Percentiles rank a stretch among this genome's conserved stretches.
These are phyloP conservation scores for Aspergillus unguis DNA, from an alignment of 2,329 filamentous ascomycete species.

Conservation along the genomic window DNA sequence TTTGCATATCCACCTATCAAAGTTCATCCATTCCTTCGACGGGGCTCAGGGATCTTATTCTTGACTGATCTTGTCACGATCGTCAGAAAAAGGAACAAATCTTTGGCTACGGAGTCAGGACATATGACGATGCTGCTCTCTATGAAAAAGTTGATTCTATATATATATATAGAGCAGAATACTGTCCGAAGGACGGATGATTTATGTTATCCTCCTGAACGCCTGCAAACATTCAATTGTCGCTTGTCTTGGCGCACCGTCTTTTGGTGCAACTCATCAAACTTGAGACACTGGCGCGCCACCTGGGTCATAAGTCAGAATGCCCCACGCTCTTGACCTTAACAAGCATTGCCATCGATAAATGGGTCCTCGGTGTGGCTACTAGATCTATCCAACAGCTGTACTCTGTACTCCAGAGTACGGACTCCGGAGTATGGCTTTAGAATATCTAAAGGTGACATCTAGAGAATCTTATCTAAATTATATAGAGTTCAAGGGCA, in stretches of 20 bases:
- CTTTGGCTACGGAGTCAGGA: too few species aligned
- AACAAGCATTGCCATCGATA: background rate
- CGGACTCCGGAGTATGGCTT: background rate
- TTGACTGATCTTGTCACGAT: background rate
- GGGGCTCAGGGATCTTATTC: background rate
- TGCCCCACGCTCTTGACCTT: background rate
- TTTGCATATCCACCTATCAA: background rate
- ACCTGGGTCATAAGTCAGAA: background rate
- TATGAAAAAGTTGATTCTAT: too few species aligned
- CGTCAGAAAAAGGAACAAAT: too few species aligned
- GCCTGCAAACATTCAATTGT: background rate
- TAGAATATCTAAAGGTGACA: too few species aligned
- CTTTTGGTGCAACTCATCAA: conserved; percentile 3
- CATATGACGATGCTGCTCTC: too few species aligned
- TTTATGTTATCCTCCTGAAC: too few species aligned
- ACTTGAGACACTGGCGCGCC: conserved; percentile 8
- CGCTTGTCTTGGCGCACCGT: conserved; percentile 6
- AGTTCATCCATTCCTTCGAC: background rate
- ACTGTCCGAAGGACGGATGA: too few species aligned
- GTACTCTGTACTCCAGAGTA: background rate
- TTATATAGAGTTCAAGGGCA: too few species aligned
- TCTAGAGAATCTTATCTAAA: background rate
- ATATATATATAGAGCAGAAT: too few species aligned
- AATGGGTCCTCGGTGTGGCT: too few species aligned
- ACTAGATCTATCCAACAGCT: background rate